These are phyloP conservation scores for Cryoendolithus antarcticus DNA, from an alignment of 2,329 filamentous ascomycete genomes.

Conservation along the genomic window DNA sequence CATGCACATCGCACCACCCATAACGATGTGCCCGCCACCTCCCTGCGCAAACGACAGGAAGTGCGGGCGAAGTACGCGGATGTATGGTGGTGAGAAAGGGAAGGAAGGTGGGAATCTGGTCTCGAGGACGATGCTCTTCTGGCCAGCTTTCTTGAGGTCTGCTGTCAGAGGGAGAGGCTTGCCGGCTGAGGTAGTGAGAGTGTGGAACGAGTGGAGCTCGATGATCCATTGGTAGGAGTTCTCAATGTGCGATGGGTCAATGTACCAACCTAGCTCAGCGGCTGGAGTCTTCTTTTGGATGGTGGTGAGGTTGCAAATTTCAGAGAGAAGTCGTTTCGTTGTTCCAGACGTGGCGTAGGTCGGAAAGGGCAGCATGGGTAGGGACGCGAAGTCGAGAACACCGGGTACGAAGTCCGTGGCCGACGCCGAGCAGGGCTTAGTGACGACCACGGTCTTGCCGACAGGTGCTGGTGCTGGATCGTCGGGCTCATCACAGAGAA, in stretches of 20 bases:
- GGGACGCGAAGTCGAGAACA: conserved; percentile 44
- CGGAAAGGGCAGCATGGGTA: conserved; percentile 56
- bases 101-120: conserved; percentile 67
- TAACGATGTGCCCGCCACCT: conserved; percentile 76
- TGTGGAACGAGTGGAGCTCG: conserved; percentile 66
- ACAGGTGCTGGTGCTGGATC: not conserved
- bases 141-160: conserved; percentile 54
- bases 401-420: conserved; percentile 52
- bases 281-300: conserved; percentile 49
- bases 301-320: conserved; percentile 52
- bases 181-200: conserved; percentile 13
- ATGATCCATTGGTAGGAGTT: conserved; percentile 89
- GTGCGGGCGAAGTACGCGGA: conserved; percentile 68
- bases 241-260: conserved; percentile 51
- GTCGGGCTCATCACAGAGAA: conserved; percentile 24
- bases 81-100: conserved; percentile 69
- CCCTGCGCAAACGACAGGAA: conserved; percentile 60
- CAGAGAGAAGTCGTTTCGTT: conserved; percentile 50
- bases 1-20: conserved; percentile 74
- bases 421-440: not conserved
- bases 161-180: conserved; percentile 50
- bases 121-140: conserved; percentile 65
- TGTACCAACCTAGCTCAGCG: conserved; percentile 70
- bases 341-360: conserved; percentile 50
- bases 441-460: not conserved